Evolutionary conservation across 345 rosid genomes (phyloP).

Genomic region (Salix caprea): DNA sequence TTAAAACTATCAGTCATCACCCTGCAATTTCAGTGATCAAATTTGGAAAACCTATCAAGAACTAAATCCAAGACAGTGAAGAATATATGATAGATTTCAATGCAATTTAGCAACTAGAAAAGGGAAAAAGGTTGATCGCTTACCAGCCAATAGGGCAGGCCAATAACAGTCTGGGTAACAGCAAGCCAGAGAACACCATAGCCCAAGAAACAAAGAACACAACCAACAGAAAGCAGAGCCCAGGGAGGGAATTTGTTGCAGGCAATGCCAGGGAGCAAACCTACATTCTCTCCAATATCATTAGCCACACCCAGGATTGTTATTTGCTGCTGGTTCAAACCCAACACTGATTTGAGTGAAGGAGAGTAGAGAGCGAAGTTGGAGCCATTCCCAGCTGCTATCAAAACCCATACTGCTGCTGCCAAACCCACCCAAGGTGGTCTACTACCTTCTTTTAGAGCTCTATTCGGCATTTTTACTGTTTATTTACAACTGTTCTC

Average conservation of each 20-base stretch:
- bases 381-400: slow-evolving; percentile 59
- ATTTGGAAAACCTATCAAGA: neutral
- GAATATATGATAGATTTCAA: neutral
- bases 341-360: slow-evolving; percentile 68
- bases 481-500: neutral
- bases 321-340: slow-evolving; percentile 72
- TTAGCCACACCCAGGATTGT: slow-evolving; percentile 88
- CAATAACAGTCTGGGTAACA: slow-evolving; percentile 49
- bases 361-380: slow-evolving; percentile 84
- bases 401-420: slow-evolving; percentile 85
- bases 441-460: slow-evolving; percentile 70
- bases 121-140: slow-evolving; percentile 1
- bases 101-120: neutral
- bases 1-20: neutral
- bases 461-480: slow-evolving; percentile 37
- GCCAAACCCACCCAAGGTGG: slow-evolving; percentile 98
- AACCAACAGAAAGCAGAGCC: slow-evolving; percentile 69
- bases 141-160: slow-evolving; percentile 86
- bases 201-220: slow-evolving; percentile 66
- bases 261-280: slow-evolving; percentile 76
- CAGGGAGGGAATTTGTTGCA: slow-evolving; percentile 93
- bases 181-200: slow-evolving; percentile 90
- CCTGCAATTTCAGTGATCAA: neutral
- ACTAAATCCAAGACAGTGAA: neutral
- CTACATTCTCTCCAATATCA: slow-evolving; percentile 88